Evolutionary conservation across 2,329 filamentous ascomycete species (phyloP).

Genomic region (Alternaria sp.): DNA sequence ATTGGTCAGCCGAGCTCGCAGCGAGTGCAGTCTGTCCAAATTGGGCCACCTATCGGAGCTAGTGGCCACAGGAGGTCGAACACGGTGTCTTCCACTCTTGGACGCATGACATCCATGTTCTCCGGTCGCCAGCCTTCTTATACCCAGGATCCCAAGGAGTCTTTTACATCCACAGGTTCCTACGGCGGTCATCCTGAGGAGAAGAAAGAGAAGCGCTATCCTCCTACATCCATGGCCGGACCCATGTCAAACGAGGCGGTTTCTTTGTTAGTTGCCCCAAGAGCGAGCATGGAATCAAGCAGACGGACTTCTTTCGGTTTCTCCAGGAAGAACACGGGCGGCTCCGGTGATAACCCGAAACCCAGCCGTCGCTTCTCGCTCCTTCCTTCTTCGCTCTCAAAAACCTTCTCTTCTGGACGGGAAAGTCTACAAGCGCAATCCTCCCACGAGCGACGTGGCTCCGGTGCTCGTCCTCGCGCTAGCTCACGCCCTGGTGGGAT

Average conservation of each 20-base stretch:
- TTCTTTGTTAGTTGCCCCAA: conserved; percentile 34
- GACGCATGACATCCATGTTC: conserved; percentile 82
- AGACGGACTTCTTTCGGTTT: conserved; percentile 61
- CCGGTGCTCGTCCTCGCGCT: conserved; percentile 41
- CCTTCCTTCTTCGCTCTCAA: conserved; percentile 59
- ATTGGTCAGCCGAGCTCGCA: conserved; percentile 69
- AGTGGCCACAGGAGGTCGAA: conserved; percentile 71
- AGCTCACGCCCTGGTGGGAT: conserved; percentile 51
- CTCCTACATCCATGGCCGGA: conserved; percentile 89
- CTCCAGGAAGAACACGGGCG: conserved; percentile 56
- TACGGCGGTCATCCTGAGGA: conserved; percentile 38
- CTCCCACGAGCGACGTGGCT: conserved; percentile 48
- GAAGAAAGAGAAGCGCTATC: conserved; percentile 77
- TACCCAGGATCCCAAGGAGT: conserved; percentile 41
- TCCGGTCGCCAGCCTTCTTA: conserved; percentile 60
- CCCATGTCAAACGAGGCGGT: conserved; percentile 67
- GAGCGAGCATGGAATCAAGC: conserved; percentile 60
- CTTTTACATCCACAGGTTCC: conserved; percentile 58
- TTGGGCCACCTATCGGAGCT: conserved; percentile 31
- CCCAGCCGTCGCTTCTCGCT: conserved; percentile 60
- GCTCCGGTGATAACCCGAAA: conserved; percentile 47
- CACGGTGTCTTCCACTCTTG: conserved; percentile 76
- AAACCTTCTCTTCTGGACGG: conserved; percentile 54
- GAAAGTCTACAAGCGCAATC: conserved; percentile 44
- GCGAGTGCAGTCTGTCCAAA: conserved; percentile 61